These are phyloP conservation scores for Litsea cubeba DNA, from an alignment of 164 flowering plant species.

Conservation along the genomic window DNA sequence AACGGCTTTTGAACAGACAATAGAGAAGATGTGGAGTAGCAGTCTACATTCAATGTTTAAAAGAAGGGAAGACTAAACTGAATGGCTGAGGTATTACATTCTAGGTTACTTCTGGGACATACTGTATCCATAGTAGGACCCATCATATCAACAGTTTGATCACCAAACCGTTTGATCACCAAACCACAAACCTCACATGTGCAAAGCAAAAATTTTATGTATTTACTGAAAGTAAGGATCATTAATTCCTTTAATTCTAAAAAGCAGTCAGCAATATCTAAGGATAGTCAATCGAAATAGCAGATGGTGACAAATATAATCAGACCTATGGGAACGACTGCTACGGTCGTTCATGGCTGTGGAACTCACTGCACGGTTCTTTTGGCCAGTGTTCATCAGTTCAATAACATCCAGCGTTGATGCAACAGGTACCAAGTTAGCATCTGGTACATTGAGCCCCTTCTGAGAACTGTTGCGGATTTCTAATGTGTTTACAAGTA, in stretches of 20 bases:
- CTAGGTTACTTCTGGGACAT: background rate
- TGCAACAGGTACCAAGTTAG: slow-evolving; percentile 77
- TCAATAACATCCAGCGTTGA: slow-evolving; percentile 84
- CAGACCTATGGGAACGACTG: slow-evolving; percentile 97
- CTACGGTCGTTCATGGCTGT: slow-evolving; percentile 98
- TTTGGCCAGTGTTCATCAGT: slow-evolving; percentile 86
- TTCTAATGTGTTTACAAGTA: slow-evolving; percentile 66
- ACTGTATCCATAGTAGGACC: background rate
- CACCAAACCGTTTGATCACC: too few species aligned
- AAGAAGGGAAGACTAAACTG: background rate
- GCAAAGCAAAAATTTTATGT: background rate
- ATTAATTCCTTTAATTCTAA: background rate
- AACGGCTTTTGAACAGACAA: background rate
- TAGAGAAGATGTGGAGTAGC: background rate
- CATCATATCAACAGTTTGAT: background rate
- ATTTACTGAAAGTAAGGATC: background rate
- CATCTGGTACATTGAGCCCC: slow-evolving; percentile 95
- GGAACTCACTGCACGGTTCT: slow-evolving; percentile 90
- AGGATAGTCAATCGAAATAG: background rate
- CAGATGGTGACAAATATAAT: background rate
- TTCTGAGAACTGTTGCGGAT: slow-evolving; percentile 87
- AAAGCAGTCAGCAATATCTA: background rate
- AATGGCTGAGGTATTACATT: background rate
- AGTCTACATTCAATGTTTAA: background rate
- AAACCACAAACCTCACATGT: background rate